These are phyloP conservation scores for Fomes fomentarius DNA, from an alignment of 1,284 basidiomycete species.

Conservation along the genomic window DNA sequence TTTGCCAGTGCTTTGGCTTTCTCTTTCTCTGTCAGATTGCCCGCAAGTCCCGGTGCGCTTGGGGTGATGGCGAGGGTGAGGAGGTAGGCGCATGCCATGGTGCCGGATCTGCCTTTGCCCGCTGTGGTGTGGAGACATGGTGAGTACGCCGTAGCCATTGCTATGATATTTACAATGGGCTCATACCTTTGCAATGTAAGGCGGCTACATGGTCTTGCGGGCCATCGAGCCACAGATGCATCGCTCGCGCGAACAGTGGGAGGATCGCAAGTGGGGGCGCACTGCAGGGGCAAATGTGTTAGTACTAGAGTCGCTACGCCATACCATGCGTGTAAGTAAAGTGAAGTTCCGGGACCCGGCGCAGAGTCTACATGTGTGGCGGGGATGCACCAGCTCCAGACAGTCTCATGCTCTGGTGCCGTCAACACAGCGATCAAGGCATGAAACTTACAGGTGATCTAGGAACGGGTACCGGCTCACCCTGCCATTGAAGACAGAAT, in stretches of 20 bases:
- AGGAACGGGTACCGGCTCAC: slow-evolving; percentile 89
- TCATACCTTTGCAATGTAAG: slow-evolving; percentile 85
- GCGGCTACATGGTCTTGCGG: slow-evolving; percentile 76
- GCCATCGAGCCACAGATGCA: slow-evolving; percentile 75
- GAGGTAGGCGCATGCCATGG: slow-evolving; percentile 79
- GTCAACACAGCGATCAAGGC: no score
- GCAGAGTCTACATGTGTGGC: no score
- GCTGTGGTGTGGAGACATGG: no score
- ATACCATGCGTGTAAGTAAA: neutral
- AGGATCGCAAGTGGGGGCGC: slow-evolving; percentile 85
- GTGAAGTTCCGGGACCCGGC: neutral
- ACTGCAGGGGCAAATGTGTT: slow-evolving; percentile 37
- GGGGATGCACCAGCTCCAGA: no score
- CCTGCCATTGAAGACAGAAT: slow-evolving; percentile 62
- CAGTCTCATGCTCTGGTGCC: no score
- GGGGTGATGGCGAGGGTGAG: slow-evolving; percentile 59
- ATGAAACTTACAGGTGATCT: slow-evolving; percentile 74
- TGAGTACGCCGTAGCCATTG: no score
- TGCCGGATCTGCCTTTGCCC: slow-evolving; percentile 83
- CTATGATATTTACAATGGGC: neutral
- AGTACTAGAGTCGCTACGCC: neutral
- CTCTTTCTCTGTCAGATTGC: slow-evolving; percentile 43
- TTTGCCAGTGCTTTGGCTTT: slow-evolving; percentile 39
- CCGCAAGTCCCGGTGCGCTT: slow-evolving; percentile 49
- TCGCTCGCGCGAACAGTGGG: slow-evolving; percentile 77